phyloP scores from a whole-genome alignment of 1,284 basidiomycete genomes.

The Gymnopus androsaceus region DNA sequence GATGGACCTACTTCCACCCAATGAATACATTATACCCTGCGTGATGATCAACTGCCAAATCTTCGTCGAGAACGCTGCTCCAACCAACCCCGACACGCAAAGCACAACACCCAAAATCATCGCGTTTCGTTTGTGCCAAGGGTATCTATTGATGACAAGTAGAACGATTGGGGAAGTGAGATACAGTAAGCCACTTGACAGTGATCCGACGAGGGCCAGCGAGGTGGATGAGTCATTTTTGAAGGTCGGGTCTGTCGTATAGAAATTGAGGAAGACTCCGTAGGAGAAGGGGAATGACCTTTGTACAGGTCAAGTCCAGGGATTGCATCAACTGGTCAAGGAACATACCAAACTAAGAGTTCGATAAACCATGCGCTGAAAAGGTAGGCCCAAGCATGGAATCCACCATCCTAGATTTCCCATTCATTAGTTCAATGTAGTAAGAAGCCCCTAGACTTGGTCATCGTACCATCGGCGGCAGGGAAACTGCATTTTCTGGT shows the following conservation, averaged over 20 bases:
- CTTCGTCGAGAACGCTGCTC: constrained; percentile 14
- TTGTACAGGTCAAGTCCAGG: background rate
- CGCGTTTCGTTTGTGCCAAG: constrained; percentile 12
- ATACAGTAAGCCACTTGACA: constrained; percentile 15
- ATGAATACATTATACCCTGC: constrained; percentile 15
- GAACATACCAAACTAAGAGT: constrained; percentile 16
- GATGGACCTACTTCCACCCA: constrained; percentile 15
- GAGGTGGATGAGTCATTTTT: constrained; percentile 1
- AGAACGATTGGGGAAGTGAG: constrained; percentile 13
- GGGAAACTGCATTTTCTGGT: constrained; percentile 4
- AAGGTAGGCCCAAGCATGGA: constrained; percentile 19
- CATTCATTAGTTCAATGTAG: background rate
- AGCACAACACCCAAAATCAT: constrained; percentile 14
- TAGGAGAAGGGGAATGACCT: constrained; percentile 20
- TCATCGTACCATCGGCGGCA: constrained; percentile 7
- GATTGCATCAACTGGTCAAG: background rate
- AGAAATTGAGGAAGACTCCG: constrained; percentile 19
- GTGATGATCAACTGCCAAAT: constrained; percentile 16
- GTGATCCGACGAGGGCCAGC: constrained; percentile 17
- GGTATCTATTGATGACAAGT: constrained; percentile 14
- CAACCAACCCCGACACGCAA: constrained; percentile 14
- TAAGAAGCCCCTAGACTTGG: background rate
- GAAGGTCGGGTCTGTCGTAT: constrained; percentile 9
- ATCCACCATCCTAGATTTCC: constrained; percentile 11
- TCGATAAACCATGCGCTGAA: constrained; percentile 17